Percentiles rank a stretch among this genome's conserved stretches.
Evolutionary conservation across 2,329 filamentous ascomycete genomes (phyloP).

Genomic region (Alternaria sp.): DNA sequence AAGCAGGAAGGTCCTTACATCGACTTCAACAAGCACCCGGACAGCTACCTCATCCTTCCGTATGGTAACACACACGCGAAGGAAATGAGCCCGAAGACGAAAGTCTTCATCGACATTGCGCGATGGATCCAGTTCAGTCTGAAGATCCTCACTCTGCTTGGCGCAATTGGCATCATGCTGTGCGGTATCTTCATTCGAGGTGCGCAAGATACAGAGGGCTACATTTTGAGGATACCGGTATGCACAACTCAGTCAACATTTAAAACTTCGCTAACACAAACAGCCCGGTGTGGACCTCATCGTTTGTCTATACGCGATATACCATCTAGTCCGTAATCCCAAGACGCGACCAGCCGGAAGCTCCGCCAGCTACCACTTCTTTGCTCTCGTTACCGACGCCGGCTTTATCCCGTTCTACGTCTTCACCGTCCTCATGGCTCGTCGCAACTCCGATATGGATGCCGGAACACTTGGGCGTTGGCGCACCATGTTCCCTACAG

Average conservation of each 20-base stretch:
- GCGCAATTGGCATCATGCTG: conserved; percentile 72
- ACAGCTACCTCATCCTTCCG: conserved; percentile 70
- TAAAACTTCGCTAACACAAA: conserved; percentile 18
- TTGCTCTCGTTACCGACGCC: conserved; percentile 76
- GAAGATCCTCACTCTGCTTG: conserved; percentile 70
- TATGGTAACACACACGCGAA: conserved; percentile 67
- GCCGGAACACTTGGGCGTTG: conserved; percentile 61
- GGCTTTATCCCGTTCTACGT: conserved; percentile 68
- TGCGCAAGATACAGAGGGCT: conserved; percentile 68
- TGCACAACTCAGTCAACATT: conserved; percentile 38
- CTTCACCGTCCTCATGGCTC: conserved; percentile 63
- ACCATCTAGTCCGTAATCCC: conserved; percentile 75
- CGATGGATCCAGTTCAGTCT: conserved; percentile 73
- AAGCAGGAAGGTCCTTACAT: conserved; percentile 78
- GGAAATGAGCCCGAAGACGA: conserved; percentile 73
- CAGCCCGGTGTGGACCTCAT: conserved; percentile 78
- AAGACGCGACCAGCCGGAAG: conserved; percentile 76
- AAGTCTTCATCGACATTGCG: conserved; percentile 71
- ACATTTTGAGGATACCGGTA: conserved; percentile 80
- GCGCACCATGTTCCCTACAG: conserved; percentile 69
- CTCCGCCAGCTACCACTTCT: conserved; percentile 87
- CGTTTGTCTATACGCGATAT: conserved; percentile 78
- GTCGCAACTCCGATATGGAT: conserved; percentile 58
- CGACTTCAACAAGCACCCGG: conserved; percentile 84
- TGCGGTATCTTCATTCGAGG: conserved; percentile 79